Base-by-base conservation (phyloP, 768 basidiomycete species). In the Rhodotorula paludigena region DNA sequence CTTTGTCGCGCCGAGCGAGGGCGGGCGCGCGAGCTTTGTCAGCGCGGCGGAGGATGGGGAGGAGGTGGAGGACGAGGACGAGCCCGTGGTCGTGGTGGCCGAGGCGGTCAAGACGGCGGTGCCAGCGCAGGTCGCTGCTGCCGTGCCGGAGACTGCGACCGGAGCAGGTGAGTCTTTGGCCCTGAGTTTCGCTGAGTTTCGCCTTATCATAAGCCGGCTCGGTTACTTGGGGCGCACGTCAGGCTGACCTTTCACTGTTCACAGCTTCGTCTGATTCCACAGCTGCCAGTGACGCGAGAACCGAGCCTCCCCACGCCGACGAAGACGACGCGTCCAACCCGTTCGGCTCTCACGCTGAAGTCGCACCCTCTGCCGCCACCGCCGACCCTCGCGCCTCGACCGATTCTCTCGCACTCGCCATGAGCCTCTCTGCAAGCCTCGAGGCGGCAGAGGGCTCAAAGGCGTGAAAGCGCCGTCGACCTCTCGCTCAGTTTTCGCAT, bases 391-490 rank as follows among this genome's bases (percentile, higher is more conserved):
- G 69, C 32, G 69, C 65, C 0, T 67, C 65, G 32, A 41, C 61
- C 47, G 69, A 67, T 21, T 64, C 69, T 30, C 44, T 71, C 39
- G 69, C 69, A 21, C 45, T 66, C 21, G 55, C 47, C 14, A 54
- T 62, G 5, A 58, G 53, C 23, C 36, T 71, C 15, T 59, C 65
- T 11, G 57, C 57, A 0, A 63, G 39, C 30, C 53, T 68, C 1
- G 67, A 68, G n/a, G 67, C 66, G 0, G 28, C 61, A 49, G 57
- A 45, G 14, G 25, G 25, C 25, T 20, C 33, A 8, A 38, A 39
- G 6, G 21, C 38, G 4, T 55, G 54, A 55, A 11, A 8, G 47
- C 5, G n/a, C 11, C 11, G n/a, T 28, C n/a, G 8, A 25, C 7
- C n/a, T n/a, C n/a, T n/a, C n/a, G n/a, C n/a, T n/a, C n/a, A n/a